Conservation (phyloP, 257 asterid species). For the Gentiana dahurica region DNA sequence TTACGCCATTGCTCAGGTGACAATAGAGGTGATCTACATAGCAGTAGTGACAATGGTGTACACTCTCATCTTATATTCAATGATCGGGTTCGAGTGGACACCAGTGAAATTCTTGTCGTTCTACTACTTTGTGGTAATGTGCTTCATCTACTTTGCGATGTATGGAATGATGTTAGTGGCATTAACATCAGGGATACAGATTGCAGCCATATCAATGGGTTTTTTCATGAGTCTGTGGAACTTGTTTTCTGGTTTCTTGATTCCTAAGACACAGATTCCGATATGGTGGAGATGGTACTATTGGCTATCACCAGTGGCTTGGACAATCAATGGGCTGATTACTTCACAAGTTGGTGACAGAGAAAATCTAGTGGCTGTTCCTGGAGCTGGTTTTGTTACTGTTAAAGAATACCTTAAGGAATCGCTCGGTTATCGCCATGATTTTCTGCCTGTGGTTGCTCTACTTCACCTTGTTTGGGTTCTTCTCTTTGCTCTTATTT, state of each 20-base stretch:
- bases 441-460: slow-evolving; percentile 31
- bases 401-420: slow-evolving; percentile 25
- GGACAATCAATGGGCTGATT: slow-evolving; percentile 39
- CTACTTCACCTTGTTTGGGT: slow-evolving; percentile 36
- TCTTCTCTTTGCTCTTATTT: slow-evolving; percentile 20
- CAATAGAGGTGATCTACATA: slow-evolving; percentile 34
- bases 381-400: slow-evolving; percentile 26
- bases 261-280: slow-evolving; percentile 22
- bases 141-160: slow-evolving; percentile 41
- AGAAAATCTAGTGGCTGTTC: slow-evolving; percentile 16
- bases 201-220: slow-evolving; percentile 23
- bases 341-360: slow-evolving; percentile 33
- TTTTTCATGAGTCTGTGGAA: slow-evolving; percentile 47
- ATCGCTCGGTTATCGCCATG: slow-evolving; percentile 25
- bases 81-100: slow-evolving; percentile 49
- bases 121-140: slow-evolving; percentile 32
- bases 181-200: slow-evolving; percentile 33
- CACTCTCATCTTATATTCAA: slow-evolving; percentile 31
- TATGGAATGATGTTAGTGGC: slow-evolving; percentile 55
- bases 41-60: slow-evolving; percentile 28
- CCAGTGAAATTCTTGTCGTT: slow-evolving; percentile 32
- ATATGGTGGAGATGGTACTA: slow-evolving; percentile 64
- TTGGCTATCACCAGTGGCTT: slow-evolving; percentile 42
- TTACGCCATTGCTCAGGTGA: slow-evolving; percentile 38
- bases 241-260: slow-evolving; percentile 36